Evolutionary conservation across 2,329 filamentous ascomycete genomes (phyloP).

Genomic region (Magnaporthiopsis incrustans): DNA sequence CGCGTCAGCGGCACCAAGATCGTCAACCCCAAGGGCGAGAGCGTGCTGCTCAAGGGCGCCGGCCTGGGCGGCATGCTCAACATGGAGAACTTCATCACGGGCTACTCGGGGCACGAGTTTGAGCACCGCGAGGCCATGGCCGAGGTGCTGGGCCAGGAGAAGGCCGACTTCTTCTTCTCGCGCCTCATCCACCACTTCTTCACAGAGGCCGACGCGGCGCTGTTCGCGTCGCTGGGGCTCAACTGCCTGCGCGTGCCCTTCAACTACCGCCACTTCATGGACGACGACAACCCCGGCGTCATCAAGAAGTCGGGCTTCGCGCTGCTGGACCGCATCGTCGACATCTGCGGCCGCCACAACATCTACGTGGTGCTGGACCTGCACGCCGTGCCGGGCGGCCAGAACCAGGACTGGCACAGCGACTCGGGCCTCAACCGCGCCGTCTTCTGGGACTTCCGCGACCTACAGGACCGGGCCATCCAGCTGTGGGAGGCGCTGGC

Average conservation of each 20-base stretch:
- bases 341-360: conserved; percentile 29
- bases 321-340: conserved; percentile 36
- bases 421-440: conserved; percentile 26
- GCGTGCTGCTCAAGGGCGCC: conserved; percentile 30
- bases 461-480: conserved; percentile 31
- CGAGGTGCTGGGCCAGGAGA: conserved; percentile 42
- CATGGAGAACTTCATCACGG: conserved; percentile 47
- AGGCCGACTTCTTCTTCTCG: conserved; percentile 50
- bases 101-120: conserved; percentile 46
- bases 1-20: conserved; percentile 34
- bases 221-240: conserved; percentile 43
- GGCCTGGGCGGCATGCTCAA: conserved; percentile 13
- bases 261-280: conserved; percentile 47
- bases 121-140: conserved; percentile 43
- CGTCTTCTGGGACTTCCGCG: conserved; percentile 33
- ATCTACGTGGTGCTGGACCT: conserved; percentile 34
- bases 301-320: conserved; percentile 38
- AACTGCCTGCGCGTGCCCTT: conserved; percentile 53
- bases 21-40: conserved; percentile 34
- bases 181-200: conserved; percentile 48
- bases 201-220: conserved; percentile 44
- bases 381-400: conserved; percentile 32
- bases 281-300: conserved; percentile 37
- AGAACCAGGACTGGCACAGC: conserved; percentile 36
- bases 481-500: conserved; percentile 31